Base-by-base conservation (phyloP, 768 basidiomycete species). In the Calocybe cyanea region DNA sequence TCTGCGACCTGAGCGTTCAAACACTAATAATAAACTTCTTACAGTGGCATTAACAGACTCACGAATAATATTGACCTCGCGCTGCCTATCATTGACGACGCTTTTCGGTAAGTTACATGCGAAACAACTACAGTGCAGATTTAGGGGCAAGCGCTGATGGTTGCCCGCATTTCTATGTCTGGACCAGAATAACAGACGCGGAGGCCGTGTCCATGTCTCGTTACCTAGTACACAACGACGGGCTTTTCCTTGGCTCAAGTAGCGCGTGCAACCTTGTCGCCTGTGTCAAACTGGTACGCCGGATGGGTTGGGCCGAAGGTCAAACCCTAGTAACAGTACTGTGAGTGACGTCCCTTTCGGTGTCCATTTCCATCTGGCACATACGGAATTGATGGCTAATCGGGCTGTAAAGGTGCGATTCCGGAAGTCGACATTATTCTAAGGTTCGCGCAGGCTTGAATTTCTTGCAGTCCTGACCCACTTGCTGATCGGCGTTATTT, bases 171-270 rank as follows among this genome's bases (percentile, higher is more conserved):
- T n/a, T 33, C 18, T 17, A 7, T 36, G 7, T 11, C 19, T 9
- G 25, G 24, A 7, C n/a, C 60, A 94, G 94, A 47, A 82, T 97
- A 61, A 85, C 88, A 2, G 96, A 98, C 54, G 83, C 77, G 1
- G 95, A 99, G 65, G 95, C 95, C 0, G 91, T 98, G 38, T 81
- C 87, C 7, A 98, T 98, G 95, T 87, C 93, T 1, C 83, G 94
- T 8, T 92, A 92, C 61, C 77, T 99, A 15, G 92, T 96, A 3
- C 71, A 85, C 40, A 72, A 89, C 45, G 95, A 98, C 53, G 96
- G 96, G 0, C 70, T 99, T 20, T 98, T 94, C 68, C 72, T 98
- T 21, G 96, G 96, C 11, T 97, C 94, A 0, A 95, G 92, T 49
- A 94, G 91, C 57, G 95, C 96, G 0, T 94, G 92, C 61, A 99